Evolutionary conservation across 2,329 filamentous ascomycete genomes (phyloP).

Genomic region (Clarireedia homoeocarpa): DNA sequence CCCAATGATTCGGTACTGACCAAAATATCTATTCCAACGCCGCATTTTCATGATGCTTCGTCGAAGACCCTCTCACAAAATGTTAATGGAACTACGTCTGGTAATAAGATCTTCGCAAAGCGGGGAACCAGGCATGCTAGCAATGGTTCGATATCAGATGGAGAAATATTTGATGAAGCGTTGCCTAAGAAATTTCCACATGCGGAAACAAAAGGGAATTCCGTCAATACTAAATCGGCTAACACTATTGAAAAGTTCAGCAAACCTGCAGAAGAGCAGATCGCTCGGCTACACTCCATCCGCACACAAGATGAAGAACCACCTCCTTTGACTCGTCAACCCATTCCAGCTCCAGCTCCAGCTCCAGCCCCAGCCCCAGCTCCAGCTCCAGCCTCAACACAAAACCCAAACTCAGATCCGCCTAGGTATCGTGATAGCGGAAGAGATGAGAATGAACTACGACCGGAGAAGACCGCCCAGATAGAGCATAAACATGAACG

Average conservation of each 20-base stretch:
- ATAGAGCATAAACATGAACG: conserved; percentile 16
- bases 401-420: conserved; percentile 3
- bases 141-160: conserved; percentile 21
- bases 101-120: conserved; percentile 10
- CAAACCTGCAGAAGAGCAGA: conserved; percentile 13
- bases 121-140: conserved; percentile 14
- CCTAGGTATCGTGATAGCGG: conserved; percentile 17
- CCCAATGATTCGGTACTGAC: neutral
- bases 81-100: conserved; percentile 10
- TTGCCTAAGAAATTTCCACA: conserved; percentile 12
- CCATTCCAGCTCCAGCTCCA: conserved; percentile 4
- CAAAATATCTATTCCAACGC: conserved; percentile 2
- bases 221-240: conserved; percentile 9
- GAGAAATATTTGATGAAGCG: conserved; percentile 29
- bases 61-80: conserved; percentile 19
- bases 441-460: conserved; percentile 17
- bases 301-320: conserved; percentile 12
- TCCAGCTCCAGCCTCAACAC: neutral
- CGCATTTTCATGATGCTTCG: conserved; percentile 18
- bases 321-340: conserved; percentile 11
- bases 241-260: conserved; percentile 16
- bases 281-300: conserved; percentile 7
- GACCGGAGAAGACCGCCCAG: conserved; percentile 12
- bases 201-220: conserved; percentile 17
- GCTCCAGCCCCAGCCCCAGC: no score